Conservation (phyloP, 805 yeast species). For the Pichia scutulata region DNA sequence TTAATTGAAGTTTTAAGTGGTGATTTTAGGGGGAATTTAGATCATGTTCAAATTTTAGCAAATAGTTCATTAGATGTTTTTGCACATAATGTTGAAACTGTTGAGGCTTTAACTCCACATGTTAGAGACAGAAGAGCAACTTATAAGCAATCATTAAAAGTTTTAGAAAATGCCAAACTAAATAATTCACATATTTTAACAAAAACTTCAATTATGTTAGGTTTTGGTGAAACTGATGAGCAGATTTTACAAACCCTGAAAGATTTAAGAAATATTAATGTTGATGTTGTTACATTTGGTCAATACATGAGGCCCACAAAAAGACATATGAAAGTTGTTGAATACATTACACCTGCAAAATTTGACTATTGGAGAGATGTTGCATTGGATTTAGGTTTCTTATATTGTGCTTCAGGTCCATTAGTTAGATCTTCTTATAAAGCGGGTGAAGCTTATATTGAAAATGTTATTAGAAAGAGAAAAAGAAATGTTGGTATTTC, state of each 20-base stretch:
- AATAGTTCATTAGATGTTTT: conserved; percentile 86
- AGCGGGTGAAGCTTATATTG: conserved; percentile 97
- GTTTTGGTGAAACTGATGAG: conserved; percentile 93
- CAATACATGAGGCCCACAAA: conserved; percentile 99
- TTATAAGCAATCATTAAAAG: conserved; percentile 77
- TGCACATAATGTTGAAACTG: conserved; percentile 96
- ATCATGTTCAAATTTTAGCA: conserved; percentile 74
- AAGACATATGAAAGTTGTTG: conserved; percentile 97
- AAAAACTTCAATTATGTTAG: conserved; percentile 92
- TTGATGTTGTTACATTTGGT: conserved; percentile 97
- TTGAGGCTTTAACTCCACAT: conserved; percentile 88
- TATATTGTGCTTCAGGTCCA: conserved; percentile 97
- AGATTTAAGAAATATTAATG: conserved; percentile 66
- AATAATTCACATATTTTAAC: conserved; percentile 71
- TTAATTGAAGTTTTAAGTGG: conserved; percentile 92
- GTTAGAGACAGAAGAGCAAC: conserved; percentile 97
- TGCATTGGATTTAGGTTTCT: conserved; percentile 84
- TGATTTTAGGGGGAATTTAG: conserved; percentile 87
- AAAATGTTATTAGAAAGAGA: conserved; percentile 80
- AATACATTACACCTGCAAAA: conserved; percentile 87
- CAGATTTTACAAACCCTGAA: conserved; percentile 69
- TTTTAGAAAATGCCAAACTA: conserved; percentile 73
- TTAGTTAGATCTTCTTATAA: conserved; percentile 93
- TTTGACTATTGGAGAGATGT: conserved; percentile 87
- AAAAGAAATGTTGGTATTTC: conserved; percentile 35